Base-by-base conservation (phyloP, 768 basidiomycete species). In the Rhodosporidiobolus sp. region DNA sequence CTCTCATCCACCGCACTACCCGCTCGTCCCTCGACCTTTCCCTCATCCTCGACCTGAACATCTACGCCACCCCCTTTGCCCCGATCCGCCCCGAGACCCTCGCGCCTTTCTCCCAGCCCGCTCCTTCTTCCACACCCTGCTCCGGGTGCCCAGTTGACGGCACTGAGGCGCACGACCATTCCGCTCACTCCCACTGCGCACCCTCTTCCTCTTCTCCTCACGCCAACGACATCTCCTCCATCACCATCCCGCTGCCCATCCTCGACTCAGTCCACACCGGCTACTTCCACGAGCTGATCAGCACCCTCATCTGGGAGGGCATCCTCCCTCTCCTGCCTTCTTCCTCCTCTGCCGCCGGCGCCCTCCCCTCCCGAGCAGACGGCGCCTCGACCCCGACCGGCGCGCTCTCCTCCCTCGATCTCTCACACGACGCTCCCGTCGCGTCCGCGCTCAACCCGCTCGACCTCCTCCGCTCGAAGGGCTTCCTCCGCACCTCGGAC, bases 391-490 rank as follows among this genome's bases (percentile, higher is more conserved):
- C 38, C 8, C 38, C 38, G 8, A 43, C 38, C 38, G 17, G 43
- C 65, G 7, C 16, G 14, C n/a, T n/a, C 38, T n/a, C 22, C 59
- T 28, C 19, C 35, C 50, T 17, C 68, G 10, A 20, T 43, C 8
- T 28, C 35, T 17, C 50, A n/a, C 65, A 53, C 32, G 77, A 58
- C 35, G 26, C 63, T 8, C 30, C 54, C 30, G 30, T 19, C 5
- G 30, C 63, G 32, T 10, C 35, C 28, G 34, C 28, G 26, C 54
- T 52, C 22, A 14, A 10, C 45, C 28, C 64, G 46, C 65, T 92
- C 52, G 86, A 88, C 65, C 85, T 96, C 9, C 82, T 99, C 28
- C 87, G 96, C 24, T 91, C 92, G 78, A 98, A 99, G 80, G 95
- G 94, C 14, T 83, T 93, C 28, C 88, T 95, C 2, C 30, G 48